Conservation (phyloP, 805 yeast genomes). For the Saccharomycopsis javanensis region DNA sequence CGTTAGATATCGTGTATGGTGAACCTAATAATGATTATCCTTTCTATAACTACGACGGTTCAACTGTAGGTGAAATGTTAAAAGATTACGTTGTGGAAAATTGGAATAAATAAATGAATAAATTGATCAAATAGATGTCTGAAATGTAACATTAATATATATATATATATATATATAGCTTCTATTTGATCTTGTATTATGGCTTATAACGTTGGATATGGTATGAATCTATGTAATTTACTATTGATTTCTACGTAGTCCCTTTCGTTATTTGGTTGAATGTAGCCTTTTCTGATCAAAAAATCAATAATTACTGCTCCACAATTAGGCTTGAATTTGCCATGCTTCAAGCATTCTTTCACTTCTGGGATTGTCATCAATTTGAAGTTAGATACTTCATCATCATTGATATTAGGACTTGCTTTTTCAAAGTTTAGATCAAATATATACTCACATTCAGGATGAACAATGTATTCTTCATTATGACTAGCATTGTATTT, state of each 20-base stretch:
- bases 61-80: constrained; percentile 36
- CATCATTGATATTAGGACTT: constrained; percentile 52
- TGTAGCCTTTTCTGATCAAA: constrained; percentile 70
- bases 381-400: constrained; percentile 67
- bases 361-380: constrained; percentile 56
- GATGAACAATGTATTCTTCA: constrained; percentile 65
- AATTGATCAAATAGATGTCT: no score
- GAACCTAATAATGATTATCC: constrained; percentile 30
- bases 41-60: constrained; percentile 31
- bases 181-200: background rate
- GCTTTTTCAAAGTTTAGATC: constrained; percentile 49
- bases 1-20: constrained; percentile 29
- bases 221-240: constrained; percentile 58
- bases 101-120: constrained; percentile 23
- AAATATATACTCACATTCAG: constrained; percentile 76
- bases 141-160: no score
- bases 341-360: constrained; percentile 34
- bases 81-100: constrained; percentile 31
- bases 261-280: constrained; percentile 58
- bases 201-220: constrained; percentile 42
- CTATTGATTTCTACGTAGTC: constrained; percentile 49
- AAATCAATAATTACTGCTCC: constrained; percentile 74
- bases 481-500: constrained; percentile 9
- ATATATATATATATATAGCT: no score
- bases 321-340: constrained; percentile 85